Base-by-base conservation (phyloP, 176 grass and related monocot genomes). In the Cymbopogon citratus region DNA sequence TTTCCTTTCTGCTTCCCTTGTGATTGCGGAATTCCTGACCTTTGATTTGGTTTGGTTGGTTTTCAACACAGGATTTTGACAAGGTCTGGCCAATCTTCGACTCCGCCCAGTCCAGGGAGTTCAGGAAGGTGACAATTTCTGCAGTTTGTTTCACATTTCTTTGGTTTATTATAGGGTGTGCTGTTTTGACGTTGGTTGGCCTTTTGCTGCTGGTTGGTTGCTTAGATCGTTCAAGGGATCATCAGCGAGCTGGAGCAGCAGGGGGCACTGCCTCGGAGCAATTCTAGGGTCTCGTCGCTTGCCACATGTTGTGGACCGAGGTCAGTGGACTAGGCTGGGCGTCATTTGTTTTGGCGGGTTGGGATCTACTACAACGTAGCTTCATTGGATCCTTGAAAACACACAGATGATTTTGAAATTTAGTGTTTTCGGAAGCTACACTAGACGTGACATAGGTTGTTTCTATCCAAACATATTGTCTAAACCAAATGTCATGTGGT, bases 171-270 rank as follows among this genome's bases (percentile, higher is more conserved):
- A 33, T 83, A 73, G 66, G 12, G 3, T 62, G 21, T 18, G 41
- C 41, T 40, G 18, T 61, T 82, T 46, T 52, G 51, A 83, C 49
- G 26, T 82, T 43, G 31, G n/a, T 51, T 25, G 52, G 9, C 10
- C 41, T 27, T 34, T 31, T 67, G 27, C 19, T 51, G 18, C 4
- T 39, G 4, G 1, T 85, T 52, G n/a, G 54, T 83, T 81, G 67
- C 40, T 79, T 68, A 99, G 97, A 99, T 99, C 48, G 97, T 99
- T 41, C 97, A 99, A 99, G 93, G 91, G 46, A 99, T 99, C 62
- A 99, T 99, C 71, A 99, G 97, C 45, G 97, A 99, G 85, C 93
- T 99, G 70, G 97, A 99, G 80, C 90, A 92, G 78, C 97, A 96
- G 81, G 97, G 97, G 23, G 89, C 85, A 15, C 79, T 99, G 73